Evolutionary conservation across 805 yeast species (phyloP).

Genomic region (Naumovozyma baii): DNA sequence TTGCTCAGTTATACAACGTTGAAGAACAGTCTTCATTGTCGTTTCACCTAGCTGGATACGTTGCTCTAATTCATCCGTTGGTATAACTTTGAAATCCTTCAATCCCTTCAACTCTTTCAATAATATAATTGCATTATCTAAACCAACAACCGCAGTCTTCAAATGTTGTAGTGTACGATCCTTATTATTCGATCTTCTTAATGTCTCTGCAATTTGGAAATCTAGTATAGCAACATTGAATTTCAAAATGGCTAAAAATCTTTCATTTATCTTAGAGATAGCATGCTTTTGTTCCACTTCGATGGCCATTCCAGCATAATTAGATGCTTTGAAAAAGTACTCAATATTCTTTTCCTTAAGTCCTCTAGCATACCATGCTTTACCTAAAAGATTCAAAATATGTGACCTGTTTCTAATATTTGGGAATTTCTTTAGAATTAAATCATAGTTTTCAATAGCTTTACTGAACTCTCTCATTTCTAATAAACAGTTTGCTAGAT

Average conservation of each 20-base stretch:
- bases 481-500: conserved; percentile 76
- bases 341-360: conserved; percentile 51
- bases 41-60: conserved; percentile 80
- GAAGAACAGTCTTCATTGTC: conserved; percentile 64
- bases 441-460: conserved; percentile 81
- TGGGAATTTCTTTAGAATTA: conserved; percentile 57
- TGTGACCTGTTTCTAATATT: conserved; percentile 55
- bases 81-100: conserved; percentile 55
- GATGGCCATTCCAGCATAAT: conserved; percentile 50
- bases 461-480: conserved; percentile 76
- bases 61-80: conserved; percentile 68
- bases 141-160: conserved; percentile 42
- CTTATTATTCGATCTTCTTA: conserved; percentile 50
- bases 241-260: conserved; percentile 39
- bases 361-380: conserved; percentile 83
- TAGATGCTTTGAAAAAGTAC: conserved; percentile 53
- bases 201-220: conserved; percentile 77
- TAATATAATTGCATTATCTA: conserved; percentile 50
- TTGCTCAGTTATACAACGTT: conserved; percentile 63
- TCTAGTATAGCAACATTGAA: conserved; percentile 80
- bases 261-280: conserved; percentile 22
- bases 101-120: conserved; percentile 50
- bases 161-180: conserved; percentile 58
- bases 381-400: conserved; percentile 63
- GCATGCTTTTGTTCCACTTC: conserved; percentile 24